Evolutionary conservation across 345 rosid species (phyloP).

Genomic region (Eucalyptus leucophloia): DNA sequence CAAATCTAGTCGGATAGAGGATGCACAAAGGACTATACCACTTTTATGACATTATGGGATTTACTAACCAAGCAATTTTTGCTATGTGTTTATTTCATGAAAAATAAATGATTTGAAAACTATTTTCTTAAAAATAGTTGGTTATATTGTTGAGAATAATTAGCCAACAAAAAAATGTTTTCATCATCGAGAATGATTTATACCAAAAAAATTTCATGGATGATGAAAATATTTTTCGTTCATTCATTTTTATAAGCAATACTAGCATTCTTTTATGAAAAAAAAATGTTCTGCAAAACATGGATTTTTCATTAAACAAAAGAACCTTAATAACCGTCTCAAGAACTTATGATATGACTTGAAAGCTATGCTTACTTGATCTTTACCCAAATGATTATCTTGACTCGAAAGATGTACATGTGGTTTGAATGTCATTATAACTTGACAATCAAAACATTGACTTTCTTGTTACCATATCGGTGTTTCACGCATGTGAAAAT

Average conservation of each 20-base stretch:
- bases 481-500: background rate
- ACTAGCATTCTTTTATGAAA: background rate
- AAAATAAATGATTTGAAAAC: background rate
- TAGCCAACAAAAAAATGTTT: background rate
- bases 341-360: background rate
- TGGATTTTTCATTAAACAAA: background rate
- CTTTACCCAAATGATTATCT: background rate
- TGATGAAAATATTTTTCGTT: background rate
- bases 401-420: background rate
- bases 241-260: background rate
- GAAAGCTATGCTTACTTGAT: background rate
- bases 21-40: background rate
- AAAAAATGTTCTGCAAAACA: background rate
- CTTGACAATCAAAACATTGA: background rate
- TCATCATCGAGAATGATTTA: background rate
- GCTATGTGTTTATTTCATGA: background rate
- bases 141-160: background rate
- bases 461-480: background rate
- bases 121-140: background rate
- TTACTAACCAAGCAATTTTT: background rate
- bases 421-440: background rate
- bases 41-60: background rate
- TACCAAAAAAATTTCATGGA: background rate
- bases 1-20: background rate
- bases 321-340: background rate